Evolutionary conservation across 2,329 filamentous ascomycete species (phyloP).

Genomic region (Helminthosporium solani): DNA sequence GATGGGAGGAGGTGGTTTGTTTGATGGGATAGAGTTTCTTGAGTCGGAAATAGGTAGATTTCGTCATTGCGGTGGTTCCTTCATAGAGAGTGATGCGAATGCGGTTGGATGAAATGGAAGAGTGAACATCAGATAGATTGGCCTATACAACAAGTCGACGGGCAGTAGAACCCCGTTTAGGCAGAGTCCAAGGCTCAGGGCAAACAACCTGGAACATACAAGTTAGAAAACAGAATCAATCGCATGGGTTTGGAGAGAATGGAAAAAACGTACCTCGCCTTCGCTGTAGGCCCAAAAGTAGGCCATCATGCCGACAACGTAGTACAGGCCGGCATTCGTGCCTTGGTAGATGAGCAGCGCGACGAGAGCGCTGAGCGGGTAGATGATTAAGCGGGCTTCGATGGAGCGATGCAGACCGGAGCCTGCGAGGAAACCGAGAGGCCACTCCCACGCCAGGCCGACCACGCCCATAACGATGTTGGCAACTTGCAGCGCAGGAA

Average conservation of each 20-base stretch:
- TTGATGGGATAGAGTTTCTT: too few relatives aligned
- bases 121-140: background rate
- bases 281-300: slow-evolving; percentile 99
- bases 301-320: slow-evolving; percentile 77
- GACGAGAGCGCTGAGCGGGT: slow-evolving; percentile 75
- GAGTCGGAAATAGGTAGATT: too few relatives aligned
- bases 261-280: slow-evolving; percentile 72
- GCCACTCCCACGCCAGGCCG: slow-evolving; percentile 89
- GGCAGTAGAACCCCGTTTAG: slow-evolving; percentile 43
- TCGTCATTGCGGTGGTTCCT: too few relatives aligned
- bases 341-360: slow-evolving; percentile 84
- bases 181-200: slow-evolving; percentile 53
- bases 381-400: slow-evolving; percentile 77
- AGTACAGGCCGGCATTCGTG: slow-evolving; percentile 90
- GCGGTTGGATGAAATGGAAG: too few relatives aligned
- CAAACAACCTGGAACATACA: slow-evolving; percentile 45
- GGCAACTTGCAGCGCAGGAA: slow-evolving; percentile 86
- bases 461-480: slow-evolving; percentile 81
- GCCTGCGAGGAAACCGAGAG: slow-evolving; percentile 72
- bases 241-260: too few relatives aligned
- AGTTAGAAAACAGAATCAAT: slow-evolving; percentile 22
- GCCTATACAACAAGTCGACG: slow-evolving; percentile 18
- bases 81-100: too few relatives aligned
- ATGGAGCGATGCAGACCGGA: slow-evolving; percentile 80
- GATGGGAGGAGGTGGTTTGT: too few relatives aligned